A percentile compares a stretch with the other conserved stretches of the same genome.
Conservation (phyloP, 139 green algal genomes). For the Auxenochlorella pyrenoidosa region DNA sequence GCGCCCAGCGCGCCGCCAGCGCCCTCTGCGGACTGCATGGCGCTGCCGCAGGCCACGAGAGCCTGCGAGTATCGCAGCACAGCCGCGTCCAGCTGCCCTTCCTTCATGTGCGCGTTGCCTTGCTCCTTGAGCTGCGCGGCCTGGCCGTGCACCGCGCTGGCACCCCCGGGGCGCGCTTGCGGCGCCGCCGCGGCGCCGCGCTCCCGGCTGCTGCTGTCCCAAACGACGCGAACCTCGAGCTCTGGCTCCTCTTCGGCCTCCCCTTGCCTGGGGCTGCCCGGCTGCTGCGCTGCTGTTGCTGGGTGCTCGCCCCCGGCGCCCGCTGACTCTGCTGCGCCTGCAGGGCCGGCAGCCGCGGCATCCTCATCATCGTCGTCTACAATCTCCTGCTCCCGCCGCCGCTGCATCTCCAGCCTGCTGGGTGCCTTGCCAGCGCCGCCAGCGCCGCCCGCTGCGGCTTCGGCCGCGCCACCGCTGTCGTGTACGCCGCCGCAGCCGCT, state of each 20-base stretch:
- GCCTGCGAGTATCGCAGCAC: slow-evolving; percentile 19
- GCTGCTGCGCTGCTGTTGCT: not conserved
- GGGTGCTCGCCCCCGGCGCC: not conserved
- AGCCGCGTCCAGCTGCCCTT: not conserved
- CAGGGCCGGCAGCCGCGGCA: not conserved
- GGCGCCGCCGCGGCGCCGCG: not conserved
- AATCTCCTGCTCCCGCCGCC: not conserved
- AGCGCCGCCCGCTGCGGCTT: not conserved
- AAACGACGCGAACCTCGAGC: not conserved
- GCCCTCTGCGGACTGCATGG: not conserved
- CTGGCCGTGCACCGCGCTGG: not conserved
- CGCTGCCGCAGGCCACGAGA: not conserved
- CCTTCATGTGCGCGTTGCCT: slow-evolving; percentile 17
- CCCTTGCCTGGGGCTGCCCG: not conserved
- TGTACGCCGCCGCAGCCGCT: not conserved
- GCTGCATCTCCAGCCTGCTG: not conserved
- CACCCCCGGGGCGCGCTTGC: not conserved
- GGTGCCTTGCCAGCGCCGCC: too few species aligned
- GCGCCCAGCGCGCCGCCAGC: not conserved
- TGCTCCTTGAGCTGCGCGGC: slow-evolving; percentile 33
- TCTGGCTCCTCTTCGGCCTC: not conserved
- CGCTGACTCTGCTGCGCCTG: not conserved
- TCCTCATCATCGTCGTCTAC: slow-evolving; percentile 34
- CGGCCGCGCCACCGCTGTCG: not conserved
- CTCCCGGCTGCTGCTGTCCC: slow-evolving; percentile 37